Evolutionary conservation across 176 grass and related monocot genomes (phyloP).

Genomic region (Cenchrus americanus): DNA sequence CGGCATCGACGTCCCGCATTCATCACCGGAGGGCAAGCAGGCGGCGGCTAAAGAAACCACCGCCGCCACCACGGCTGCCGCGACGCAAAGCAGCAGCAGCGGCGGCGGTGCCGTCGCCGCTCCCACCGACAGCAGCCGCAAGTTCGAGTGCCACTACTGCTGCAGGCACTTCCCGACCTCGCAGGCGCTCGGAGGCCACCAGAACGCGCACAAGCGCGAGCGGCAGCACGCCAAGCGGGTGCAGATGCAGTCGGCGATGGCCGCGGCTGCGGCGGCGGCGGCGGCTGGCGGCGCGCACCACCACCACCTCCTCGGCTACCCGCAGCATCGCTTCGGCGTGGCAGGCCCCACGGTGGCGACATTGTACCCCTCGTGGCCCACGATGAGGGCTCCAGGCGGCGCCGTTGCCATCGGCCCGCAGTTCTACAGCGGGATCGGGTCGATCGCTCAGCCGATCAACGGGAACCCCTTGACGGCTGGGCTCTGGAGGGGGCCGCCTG

Average conservation of each 20-base stretch:
- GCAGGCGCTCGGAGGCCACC: constrained; percentile 95
- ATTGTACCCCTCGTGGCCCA: constrained; percentile 56
- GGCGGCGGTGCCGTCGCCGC: constrained; percentile 6
- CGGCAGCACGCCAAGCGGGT: constrained; percentile 93
- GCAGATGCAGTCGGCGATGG: constrained; percentile 83
- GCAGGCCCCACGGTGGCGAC: constrained; percentile 33
- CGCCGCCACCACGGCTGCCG: neutral
- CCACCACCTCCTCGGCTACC: constrained; percentile 65
- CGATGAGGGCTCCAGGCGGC: constrained; percentile 12
- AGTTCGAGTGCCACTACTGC: constrained; percentile 99
- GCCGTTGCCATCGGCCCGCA: constrained; percentile 35
- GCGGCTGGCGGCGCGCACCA: constrained; percentile 49
- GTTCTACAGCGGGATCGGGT: constrained; percentile 67
- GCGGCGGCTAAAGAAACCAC: constrained; percentile 17
- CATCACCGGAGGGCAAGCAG: constrained; percentile 31
- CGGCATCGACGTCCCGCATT: constrained; percentile 77
- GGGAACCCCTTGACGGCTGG: constrained; percentile 58
- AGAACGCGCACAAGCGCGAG: constrained; percentile 98
- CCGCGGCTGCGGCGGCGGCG: constrained; percentile 25
- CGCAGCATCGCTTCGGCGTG: constrained; percentile 60
- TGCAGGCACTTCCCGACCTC: constrained; percentile 95
- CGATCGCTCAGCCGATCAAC: constrained; percentile 71
- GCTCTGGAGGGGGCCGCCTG: constrained; percentile 59
- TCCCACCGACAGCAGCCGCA: constrained; percentile 58
- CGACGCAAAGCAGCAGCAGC: constrained; percentile 41